phyloP scores from a whole-genome alignment of 2,329 filamentous ascomycete genomes.

The Nakataea oryzae region DNA sequence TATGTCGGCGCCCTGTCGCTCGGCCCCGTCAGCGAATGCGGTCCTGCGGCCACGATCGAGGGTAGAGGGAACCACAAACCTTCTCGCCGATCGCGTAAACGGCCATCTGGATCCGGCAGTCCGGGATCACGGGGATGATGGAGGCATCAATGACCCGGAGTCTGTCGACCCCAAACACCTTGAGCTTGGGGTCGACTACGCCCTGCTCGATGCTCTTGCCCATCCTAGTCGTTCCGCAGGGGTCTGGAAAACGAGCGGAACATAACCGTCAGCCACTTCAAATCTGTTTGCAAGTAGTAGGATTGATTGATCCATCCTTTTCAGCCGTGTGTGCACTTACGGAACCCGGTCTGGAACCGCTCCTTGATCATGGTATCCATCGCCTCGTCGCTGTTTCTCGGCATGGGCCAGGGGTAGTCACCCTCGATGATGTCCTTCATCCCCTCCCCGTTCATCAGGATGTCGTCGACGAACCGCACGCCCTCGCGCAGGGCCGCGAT shows the following conservation, averaged over 20 bases:
- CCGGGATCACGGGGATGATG: slow-evolving; percentile 43
- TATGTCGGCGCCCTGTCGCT: slow-evolving; percentile 26
- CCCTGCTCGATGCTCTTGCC: slow-evolving; percentile 39
- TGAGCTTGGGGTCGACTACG: slow-evolving; percentile 38
- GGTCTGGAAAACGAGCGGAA: slow-evolving; percentile 21
- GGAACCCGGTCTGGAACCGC: slow-evolving; percentile 47
- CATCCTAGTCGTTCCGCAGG: slow-evolving; percentile 44
- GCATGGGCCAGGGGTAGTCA: slow-evolving; percentile 53
- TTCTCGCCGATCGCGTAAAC: slow-evolving; percentile 53
- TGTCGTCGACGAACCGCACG: slow-evolving; percentile 42
- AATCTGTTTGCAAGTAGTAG: not conserved
- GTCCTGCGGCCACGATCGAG: not conserved
- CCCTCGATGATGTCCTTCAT: slow-evolving; percentile 41
- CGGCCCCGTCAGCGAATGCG: not conserved
- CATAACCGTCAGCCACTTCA: slow-evolving; percentile 3
- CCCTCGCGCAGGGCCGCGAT: slow-evolving; percentile 50
- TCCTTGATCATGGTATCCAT: slow-evolving; percentile 48
- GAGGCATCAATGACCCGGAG: slow-evolving; percentile 46
- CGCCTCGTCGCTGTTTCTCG: slow-evolving; percentile 38
- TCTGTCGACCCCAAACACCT: slow-evolving; percentile 41
- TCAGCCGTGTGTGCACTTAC: slow-evolving; percentile 9
- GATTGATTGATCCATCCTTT: not conserved
- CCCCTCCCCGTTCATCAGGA: slow-evolving; percentile 44
- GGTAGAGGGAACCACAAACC: slow-evolving; percentile 11
- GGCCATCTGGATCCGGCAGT: slow-evolving; percentile 47